Evolutionary conservation across 225 moss, liverwort and hornwort genomes (phyloP), one percentile per base, ranked within the genome.

Genomic region (Pseudisothecium myosuroides): DNA sequence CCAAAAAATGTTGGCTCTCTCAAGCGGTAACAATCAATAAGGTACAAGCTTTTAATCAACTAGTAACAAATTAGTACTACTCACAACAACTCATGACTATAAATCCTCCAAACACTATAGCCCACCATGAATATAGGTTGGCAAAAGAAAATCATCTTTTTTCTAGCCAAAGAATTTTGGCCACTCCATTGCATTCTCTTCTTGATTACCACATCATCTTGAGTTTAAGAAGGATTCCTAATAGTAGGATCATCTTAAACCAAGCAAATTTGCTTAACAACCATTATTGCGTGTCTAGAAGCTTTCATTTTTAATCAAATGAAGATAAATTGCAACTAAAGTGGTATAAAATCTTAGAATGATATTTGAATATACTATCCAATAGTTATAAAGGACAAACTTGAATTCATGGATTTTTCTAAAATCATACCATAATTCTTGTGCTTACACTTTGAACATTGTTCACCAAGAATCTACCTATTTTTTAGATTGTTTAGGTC

Each of bases 1-100:
- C 5, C 0, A 36, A 54, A 14, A 1, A 6, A 76, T 52, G 36
- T 0, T 0, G 0, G 1, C 7, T 52, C 9, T 54, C 2, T 20
- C 2, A 13, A 2, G 8, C 19, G 6, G 0, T 36, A 36, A 36
- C 7, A 36, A 3, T 36, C 2, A 1, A 54, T 5, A 23, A 54
- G 5, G 3, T 36, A 22, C 54, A 15, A 23, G 14, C 2, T 15
- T 37, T 54, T 24, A 37, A 14, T 54, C 36, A 77, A 54, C 4
- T 52, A 2, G 3, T 14, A 49, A 31, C 7, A 36, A 76, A 23
- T 14, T 76, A 6, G 1, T 52, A 22, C 13, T 22, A 52, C 7
- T 76, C 2, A 52, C 22, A 22, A 22, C 36, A 76, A 52, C 3
- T 52, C 36, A 52, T 22, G 1, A 14, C 14, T 5, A 9, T 8